Evolutionary conservation across 441 rosid genomes (phyloP).

Genomic region (Populus trichocarpa): DNA sequence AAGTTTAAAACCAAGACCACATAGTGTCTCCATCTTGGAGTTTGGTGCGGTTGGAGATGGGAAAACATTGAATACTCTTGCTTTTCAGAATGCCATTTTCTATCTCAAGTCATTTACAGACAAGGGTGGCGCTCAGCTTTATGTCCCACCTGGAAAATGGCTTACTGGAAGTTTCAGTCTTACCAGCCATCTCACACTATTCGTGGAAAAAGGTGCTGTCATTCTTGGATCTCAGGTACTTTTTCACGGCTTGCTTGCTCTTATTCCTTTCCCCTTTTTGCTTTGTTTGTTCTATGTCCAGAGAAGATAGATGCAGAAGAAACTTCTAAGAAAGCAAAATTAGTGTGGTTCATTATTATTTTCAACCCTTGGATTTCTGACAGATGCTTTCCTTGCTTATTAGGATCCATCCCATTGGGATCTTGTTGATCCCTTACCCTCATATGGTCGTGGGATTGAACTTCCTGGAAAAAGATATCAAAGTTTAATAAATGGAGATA

Average conservation of each 20-base stretch:
- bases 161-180: constrained; percentile 91
- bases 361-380: neutral
- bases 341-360: neutral
- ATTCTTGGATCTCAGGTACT: constrained; percentile 86
- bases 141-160: constrained; percentile 89
- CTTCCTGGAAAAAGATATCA: constrained; percentile 68
- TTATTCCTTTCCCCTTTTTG: neutral
- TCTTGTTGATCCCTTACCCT: constrained; percentile 64
- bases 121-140: constrained; percentile 97
- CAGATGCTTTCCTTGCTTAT: constrained; percentile 16
- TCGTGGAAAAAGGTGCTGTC: constrained; percentile 79
- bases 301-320: neutral
- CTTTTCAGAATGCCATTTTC: constrained; percentile 91
- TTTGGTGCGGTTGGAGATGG: constrained; percentile 98
- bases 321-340: neutral
- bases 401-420: constrained; percentile 88
- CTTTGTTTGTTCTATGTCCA: neutral
- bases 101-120: constrained; percentile 92
- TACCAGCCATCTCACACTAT: constrained; percentile 93
- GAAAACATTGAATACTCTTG: constrained; percentile 73
- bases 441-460: constrained; percentile 84
- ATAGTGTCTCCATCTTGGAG: constrained; percentile 85
- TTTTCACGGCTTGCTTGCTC: neutral
- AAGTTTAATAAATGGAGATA: constrained; percentile 80
- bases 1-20: constrained; percentile 72